Percentiles rank a stretch among this genome's conserved stretches.
Evolutionary conservation across 2,329 filamentous ascomycete species (phyloP).

Genomic region (Gaeumannomyces sp.): DNA sequence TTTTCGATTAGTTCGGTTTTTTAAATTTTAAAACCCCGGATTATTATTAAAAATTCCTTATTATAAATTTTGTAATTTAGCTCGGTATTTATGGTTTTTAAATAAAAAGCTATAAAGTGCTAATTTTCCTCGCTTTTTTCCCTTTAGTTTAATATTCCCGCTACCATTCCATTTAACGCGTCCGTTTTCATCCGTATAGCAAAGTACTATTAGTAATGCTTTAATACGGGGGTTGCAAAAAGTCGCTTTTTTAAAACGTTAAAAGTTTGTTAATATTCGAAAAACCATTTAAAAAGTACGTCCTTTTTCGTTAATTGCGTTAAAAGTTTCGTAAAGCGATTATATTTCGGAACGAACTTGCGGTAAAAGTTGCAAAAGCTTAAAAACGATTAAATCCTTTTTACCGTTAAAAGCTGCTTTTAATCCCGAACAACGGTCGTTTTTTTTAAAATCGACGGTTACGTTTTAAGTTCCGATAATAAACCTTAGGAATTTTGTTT

Average conservation of each 20-base stretch:
- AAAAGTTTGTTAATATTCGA: neutral
- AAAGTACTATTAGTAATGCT: neutral
- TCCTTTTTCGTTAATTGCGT: neutral
- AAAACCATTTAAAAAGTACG: neutral
- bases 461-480: neutral
- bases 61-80: no score
- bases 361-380: no score
- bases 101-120: neutral
- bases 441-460: neutral
- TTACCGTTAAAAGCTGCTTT: neutral
- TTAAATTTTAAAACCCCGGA: neutral
- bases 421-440: neutral
- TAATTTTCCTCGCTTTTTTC: neutral
- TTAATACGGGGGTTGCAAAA: neutral
- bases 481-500: no score
- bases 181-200: neutral
- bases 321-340: no score
- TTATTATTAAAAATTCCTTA: no score
- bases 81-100: neutral
- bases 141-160: neutral
- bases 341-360: no score
- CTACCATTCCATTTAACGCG: neutral
- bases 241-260: neutral
- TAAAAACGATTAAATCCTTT: no score
- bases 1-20: neutral